Evolutionary conservation across 441 rosid genomes (phyloP), one percentile per base, ranked within the genome.

Genomic region (Pelargonium fulgidum): DNA sequence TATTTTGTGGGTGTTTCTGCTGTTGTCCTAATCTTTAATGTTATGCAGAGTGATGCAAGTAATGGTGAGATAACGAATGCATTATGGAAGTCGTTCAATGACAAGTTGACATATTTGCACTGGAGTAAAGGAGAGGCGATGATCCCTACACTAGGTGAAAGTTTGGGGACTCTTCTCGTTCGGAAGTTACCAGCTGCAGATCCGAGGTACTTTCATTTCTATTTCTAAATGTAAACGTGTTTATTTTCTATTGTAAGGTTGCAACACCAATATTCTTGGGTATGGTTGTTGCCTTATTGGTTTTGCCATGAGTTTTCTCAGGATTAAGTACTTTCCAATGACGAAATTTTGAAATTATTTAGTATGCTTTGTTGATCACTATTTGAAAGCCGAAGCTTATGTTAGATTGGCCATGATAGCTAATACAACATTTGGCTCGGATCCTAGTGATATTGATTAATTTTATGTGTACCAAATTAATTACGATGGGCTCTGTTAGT

Each of bases 71-170:
- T 90, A 62, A 20, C 66, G 65, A 82, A 84, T 75, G 74, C 84
- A 52, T 56, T 90, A 10, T 86, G 79, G 88, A 91, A 85, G 82
- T 48, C 92, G 14, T 81, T 93, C 74, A 84, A 81, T 66, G 98
- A 96, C 24, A 92, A 77, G 74, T 72, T 94, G 80, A 92, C 97
- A 17, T 94, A 73, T 75, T 79, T 90, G 67, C 92, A 87, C 71
- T 83, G 92, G 77, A 81, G 71, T 69, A 89, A 85, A 83, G 96
- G 90, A 73, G 80, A 58, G 69, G 88, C 85, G 41, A 89, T 93
- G 93, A 70, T 83, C 66, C 90, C 95, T 19, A 79, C 88, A 68
- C 72, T 81, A 24, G 89, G 88, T 72, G 81, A 84, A 68, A 87
- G 87, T 41, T 41, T 7, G n/a, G 87, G 89, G 69, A 86, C 96